Conservation (phyloP, 1,284 basidiomycete genomes). For the Golubevia pallescens region DNA sequence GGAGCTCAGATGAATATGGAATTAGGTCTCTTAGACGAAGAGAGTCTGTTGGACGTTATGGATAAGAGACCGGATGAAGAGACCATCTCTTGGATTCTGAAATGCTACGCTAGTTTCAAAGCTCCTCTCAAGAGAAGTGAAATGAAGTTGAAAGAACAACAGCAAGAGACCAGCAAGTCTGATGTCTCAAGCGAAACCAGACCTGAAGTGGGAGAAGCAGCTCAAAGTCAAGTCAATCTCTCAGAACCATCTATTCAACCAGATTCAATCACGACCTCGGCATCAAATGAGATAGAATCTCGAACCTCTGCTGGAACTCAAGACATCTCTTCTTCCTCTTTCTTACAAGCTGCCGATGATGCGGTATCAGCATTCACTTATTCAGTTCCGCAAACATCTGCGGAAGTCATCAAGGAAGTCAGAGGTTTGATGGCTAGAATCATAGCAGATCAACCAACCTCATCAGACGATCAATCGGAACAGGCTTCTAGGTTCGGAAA, state of each 20-base stretch:
- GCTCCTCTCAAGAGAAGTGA: conserved; percentile 65
- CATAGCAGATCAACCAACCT: conserved; percentile 30
- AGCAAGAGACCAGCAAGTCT: neutral
- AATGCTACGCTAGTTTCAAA: conserved; percentile 82
- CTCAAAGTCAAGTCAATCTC: neutral
- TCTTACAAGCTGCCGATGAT: conserved; percentile 65
- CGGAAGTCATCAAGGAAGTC: conserved; percentile 78
- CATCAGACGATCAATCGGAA: neutral
- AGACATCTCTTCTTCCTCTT: conserved; percentile 8
- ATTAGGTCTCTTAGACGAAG: conserved; percentile 23
- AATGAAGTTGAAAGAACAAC: conserved; percentile 7
- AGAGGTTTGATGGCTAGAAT: conserved; percentile 48
- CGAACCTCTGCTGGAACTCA: neutral
- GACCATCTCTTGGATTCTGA: conserved; percentile 82
- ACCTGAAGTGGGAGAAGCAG: conserved; percentile 2
- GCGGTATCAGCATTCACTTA: conserved; percentile 68
- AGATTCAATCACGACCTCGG: conserved; percentile 2
- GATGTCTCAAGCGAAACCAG: neutral
- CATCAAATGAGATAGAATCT: conserved; percentile 8
- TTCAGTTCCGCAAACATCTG: conserved; percentile 72
- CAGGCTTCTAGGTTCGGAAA: neutral
- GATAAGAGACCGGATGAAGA: conserved; percentile 71
- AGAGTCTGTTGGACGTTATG: conserved; percentile 31
- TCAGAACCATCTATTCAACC: too few species aligned
- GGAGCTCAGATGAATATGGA: conserved; percentile 8